Evolutionary conservation across 495 filamentous ascomycete genomes (phyloP).

Genomic region (Penicillium cinerascens): DNA sequence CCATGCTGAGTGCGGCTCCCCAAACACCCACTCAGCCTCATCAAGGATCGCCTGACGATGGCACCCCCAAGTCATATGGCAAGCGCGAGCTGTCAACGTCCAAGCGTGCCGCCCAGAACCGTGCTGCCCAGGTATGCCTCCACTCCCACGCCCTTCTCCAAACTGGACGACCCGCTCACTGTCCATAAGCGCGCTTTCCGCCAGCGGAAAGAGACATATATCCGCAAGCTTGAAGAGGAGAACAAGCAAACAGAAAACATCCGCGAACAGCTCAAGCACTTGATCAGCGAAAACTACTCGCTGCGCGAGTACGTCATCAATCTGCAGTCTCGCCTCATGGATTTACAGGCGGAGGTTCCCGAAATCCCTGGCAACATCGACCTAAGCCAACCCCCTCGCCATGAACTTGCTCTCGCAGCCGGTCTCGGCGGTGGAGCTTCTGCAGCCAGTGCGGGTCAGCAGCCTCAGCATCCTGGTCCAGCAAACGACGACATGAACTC

Average conservation of each 20-base stretch:
- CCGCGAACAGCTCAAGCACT: constrained; percentile 65
- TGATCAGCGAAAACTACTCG: constrained; percentile 84
- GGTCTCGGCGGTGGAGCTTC: constrained; percentile 14
- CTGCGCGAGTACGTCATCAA: constrained; percentile 88
- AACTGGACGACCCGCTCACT: background rate
- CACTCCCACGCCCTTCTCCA: no score
- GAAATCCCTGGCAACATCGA: constrained; percentile 70
- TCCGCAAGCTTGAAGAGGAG: constrained; percentile 93
- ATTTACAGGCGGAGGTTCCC: constrained; percentile 77
- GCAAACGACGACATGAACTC: constrained; percentile 44
- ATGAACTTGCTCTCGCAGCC: constrained; percentile 27
- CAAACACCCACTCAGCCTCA: constrained; percentile 37
- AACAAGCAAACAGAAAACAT: constrained; percentile 70
- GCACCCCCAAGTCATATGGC: constrained; percentile 50
- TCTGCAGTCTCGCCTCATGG: constrained; percentile 83
- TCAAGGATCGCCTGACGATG: constrained; percentile 30
- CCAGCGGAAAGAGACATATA: constrained; percentile 96
- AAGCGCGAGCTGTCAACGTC: constrained; percentile 92
- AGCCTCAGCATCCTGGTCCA: constrained; percentile 25
- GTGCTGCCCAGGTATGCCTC: constrained; percentile 83
- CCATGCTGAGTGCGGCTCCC: constrained; percentile 38
- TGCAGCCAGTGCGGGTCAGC: constrained; percentile 14
- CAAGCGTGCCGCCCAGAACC: constrained; percentile 94
- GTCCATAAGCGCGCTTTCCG: constrained; percentile 76
- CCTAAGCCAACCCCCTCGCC: constrained; percentile 35